Evolutionary conservation across 129 eudicot genomes (phyloP).

Genomic region (Pulicaria dysenterica): DNA sequence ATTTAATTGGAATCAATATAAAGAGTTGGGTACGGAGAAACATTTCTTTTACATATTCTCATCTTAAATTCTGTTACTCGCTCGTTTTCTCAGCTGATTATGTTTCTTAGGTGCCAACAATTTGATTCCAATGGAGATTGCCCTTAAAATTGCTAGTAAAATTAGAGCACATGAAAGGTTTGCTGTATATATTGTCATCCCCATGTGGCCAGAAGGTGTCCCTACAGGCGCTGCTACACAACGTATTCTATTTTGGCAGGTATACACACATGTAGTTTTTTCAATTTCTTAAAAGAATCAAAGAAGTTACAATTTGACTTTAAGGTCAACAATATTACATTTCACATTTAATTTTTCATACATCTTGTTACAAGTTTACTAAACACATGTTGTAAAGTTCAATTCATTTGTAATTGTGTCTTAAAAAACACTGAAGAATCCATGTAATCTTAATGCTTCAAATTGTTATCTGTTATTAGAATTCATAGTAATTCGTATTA

Average conservation of each 20-base stretch:
- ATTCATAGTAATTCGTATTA: not conserved
- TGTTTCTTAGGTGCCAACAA: constrained; percentile 77
- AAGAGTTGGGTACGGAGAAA: constrained; percentile 55
- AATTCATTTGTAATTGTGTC: not conserved
- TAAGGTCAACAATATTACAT: constrained; percentile 1
- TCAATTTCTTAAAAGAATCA: not conserved
- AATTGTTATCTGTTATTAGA: constrained; percentile 8
- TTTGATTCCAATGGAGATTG: constrained; percentile 90
- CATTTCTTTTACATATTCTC: constrained; percentile 11
- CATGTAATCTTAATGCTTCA: constrained; percentile 11
- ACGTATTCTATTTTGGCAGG: constrained; percentile 91
- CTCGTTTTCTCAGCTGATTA: constrained; percentile 8
- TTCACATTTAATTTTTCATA: not conserved
- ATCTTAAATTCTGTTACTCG: constrained; percentile 20
- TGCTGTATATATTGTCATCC: constrained; percentile 81
- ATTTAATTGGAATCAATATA: constrained; percentile 71
- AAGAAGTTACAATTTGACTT: not conserved
- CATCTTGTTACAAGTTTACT: not conserved
- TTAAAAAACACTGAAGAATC: not conserved
- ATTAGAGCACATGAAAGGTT: constrained; percentile 84
- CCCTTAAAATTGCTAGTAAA: constrained; percentile 73
- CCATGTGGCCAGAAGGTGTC: constrained; percentile 99
- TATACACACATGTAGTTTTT: constrained; percentile 11
- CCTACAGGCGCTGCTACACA: constrained; percentile 84
- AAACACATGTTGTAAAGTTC: not conserved